Conservation (phyloP, 441 rosid species). For the Croton laevigatus region DNA sequence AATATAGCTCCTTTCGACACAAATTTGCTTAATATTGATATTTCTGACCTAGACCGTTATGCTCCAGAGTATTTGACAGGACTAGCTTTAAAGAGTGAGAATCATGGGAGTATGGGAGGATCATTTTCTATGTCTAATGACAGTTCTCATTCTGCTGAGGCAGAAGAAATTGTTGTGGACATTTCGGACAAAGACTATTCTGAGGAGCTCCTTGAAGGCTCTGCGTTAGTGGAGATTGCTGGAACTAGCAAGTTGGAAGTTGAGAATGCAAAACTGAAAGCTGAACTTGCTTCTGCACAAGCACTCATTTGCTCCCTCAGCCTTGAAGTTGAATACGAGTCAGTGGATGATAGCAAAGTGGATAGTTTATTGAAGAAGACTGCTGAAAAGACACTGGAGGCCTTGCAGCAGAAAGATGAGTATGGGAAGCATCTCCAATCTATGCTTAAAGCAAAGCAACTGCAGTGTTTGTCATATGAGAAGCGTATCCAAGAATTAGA, state of each 20-base stretch:
- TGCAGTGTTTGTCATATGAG: slow-evolving; percentile 79
- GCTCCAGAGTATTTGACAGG: slow-evolving; percentile 82
- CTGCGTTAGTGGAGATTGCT: slow-evolving; percentile 78
- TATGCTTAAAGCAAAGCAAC: slow-evolving; percentile 72
- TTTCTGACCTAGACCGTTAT: slow-evolving; percentile 70
- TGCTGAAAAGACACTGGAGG: slow-evolving; percentile 86
- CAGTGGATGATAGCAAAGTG: slow-evolving; percentile 60
- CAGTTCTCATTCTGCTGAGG: slow-evolving; percentile 56
- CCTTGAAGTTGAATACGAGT: slow-evolving; percentile 64
- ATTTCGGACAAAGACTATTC: slow-evolving; percentile 43
- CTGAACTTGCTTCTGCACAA: slow-evolving; percentile 96
- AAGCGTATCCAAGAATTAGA: slow-evolving; percentile 94
- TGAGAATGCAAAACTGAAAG: slow-evolving; percentile 95
- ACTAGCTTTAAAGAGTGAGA: slow-evolving; percentile 47
- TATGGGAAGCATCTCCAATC: slow-evolving; percentile 67
- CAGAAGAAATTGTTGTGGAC: slow-evolving; percentile 46
- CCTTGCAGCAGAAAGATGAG: slow-evolving; percentile 83
- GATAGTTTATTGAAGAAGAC: slow-evolving; percentile 61
- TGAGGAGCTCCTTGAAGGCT: slow-evolving; percentile 57
- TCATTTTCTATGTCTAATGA: slow-evolving; percentile 66
- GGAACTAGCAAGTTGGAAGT: slow-evolving; percentile 98
- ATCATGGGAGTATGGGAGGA: slow-evolving; percentile 48
- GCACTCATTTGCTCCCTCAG: slow-evolving; percentile 70
- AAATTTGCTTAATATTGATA: slow-evolving; percentile 75
- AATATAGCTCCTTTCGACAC: slow-evolving; percentile 86